Percentiles rank a stretch among this genome's conserved stretches.
Evolutionary conservation across 768 basidiomycete species (phyloP).

Genomic region (Suillus ampliporus): DNA sequence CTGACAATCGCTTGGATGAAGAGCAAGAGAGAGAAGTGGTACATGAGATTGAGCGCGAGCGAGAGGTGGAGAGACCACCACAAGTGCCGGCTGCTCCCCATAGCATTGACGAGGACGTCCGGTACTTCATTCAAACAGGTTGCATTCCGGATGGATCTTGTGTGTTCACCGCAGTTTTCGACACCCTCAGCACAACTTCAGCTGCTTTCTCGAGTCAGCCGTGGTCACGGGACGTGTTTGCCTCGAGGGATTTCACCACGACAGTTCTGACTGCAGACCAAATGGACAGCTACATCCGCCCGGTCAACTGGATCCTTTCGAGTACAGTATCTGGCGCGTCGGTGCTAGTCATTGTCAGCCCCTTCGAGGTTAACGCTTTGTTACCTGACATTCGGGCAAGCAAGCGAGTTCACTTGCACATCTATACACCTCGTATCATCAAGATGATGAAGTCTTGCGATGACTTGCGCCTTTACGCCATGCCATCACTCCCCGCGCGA

Average conservation of each 20-base stretch:
- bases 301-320: constrained; percentile 23
- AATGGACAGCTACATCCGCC: constrained; percentile 14
- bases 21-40: constrained; percentile 51
- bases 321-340: not conserved
- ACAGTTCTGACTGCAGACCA: not conserved
- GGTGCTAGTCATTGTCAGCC: constrained; percentile 44
- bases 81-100: constrained; percentile 19
- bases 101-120: constrained; percentile 16
- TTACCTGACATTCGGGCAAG: constrained; percentile 41
- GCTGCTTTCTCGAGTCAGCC: constrained; percentile 2
- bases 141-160: constrained; percentile 18
- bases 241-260: constrained; percentile 19
- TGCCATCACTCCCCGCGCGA: constrained; percentile 13
- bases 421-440: constrained; percentile 44
- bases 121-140: constrained; percentile 30
- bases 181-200: constrained; percentile 18
- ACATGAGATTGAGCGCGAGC: constrained; percentile 44
- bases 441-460: constrained; percentile 41
- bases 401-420: constrained; percentile 41
- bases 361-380: constrained; percentile 42
- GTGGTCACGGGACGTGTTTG: constrained; percentile 11
- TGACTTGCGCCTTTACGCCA: constrained; percentile 40
- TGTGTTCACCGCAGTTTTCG: constrained; percentile 24
- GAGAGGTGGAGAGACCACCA: constrained; percentile 22
- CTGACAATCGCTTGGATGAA: constrained; percentile 32